Evolutionary conservation across 768 basidiomycete genomes (phyloP), one percentile per base, ranked within the genome.

Genomic region (Myochromella boudieri): DNA sequence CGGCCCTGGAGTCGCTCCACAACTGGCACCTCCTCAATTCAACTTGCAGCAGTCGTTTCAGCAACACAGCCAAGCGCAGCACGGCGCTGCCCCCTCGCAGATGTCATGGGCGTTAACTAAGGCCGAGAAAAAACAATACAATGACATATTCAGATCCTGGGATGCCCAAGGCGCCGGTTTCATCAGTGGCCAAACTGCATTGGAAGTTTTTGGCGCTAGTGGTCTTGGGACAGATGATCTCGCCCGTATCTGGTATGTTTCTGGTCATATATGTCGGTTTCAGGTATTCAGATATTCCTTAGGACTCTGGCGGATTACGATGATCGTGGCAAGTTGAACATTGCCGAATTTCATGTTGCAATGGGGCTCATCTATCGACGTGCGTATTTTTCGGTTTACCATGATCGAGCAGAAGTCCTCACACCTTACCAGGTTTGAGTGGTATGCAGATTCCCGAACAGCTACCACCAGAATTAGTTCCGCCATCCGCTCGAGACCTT

Each of bases 281-380:
- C 10, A 18, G 52, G 44, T 45, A 44, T 17, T 34, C 18, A 17
- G 40, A 47, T n/a, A 47, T 42, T 15, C 37, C 36, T 21, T 42
- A 97, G 94, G 95, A 85, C 82, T 11, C 78, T 98, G 5, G 91
- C 95, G 15, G 97, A 99, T 66, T 78, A 81, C 29, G 88, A 95
- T 51, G 92, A 98, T 67, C 85, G 93, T 18, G 97, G 97, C 18
- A 97, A 94, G 66, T 80, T 98, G 38, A 97, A 97, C 56, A 72
- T 95, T 21, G 87, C 91, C 11, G 97, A 98, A 63, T 99, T 99
- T 64, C 93, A 98, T 62, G 90, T 97, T 48, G 97, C 97, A 0
- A 99, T 99, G 95, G 93, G 91, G 42, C 73, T 98, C 44, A 98
- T 99, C 60, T 97, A 94, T 68, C 85, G 97, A 61, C 79, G 95